These are phyloP conservation scores for Colletotrichum cuscutae DNA, from an alignment of 2,329 filamentous ascomycete species.

Conservation along the genomic window DNA sequence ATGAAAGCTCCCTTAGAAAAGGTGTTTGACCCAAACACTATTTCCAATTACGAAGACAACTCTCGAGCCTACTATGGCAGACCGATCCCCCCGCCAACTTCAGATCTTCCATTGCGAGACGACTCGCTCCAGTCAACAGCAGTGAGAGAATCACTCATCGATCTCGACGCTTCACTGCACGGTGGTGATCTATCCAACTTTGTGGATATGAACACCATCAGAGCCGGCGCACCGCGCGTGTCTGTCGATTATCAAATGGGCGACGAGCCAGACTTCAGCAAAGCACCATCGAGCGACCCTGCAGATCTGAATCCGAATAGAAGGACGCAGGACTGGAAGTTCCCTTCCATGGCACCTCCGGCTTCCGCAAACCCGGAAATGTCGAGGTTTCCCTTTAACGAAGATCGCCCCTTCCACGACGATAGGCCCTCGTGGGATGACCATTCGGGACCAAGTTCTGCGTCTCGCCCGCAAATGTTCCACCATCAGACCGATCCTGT, in stretches of 20 bases:
- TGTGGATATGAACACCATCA: conserved; percentile 70
- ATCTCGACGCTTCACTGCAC: conserved; percentile 69
- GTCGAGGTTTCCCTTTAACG: conserved; percentile 59
- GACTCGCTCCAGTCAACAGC: conserved; percentile 60
- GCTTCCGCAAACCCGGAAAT: conserved; percentile 64
- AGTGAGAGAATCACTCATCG: conserved; percentile 72
- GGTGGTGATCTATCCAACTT: conserved; percentile 67
- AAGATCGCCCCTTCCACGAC: neutral
- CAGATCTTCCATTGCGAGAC: conserved; percentile 69
- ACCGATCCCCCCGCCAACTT: conserved; percentile 53
- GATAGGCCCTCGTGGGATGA: conserved; percentile 38
- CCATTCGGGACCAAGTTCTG: conserved; percentile 41
- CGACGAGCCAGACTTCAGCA: conserved; percentile 48
- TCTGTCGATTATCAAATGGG: conserved; percentile 56
- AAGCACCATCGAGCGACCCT: conserved; percentile 67
- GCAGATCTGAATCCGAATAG: conserved; percentile 63
- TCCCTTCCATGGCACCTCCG: conserved; percentile 63
- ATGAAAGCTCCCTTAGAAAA: conserved; percentile 71
- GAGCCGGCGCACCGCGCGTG: conserved; percentile 55
- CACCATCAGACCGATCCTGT: conserved; percentile 65
- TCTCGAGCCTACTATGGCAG: conserved; percentile 69
- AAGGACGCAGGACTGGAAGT: conserved; percentile 67
- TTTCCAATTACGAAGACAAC: conserved; percentile 73
- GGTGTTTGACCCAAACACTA: conserved; percentile 73
- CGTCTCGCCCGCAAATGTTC: conserved; percentile 55